A percentile compares a stretch with the other conserved stretches of the same genome.
phyloP scores from a whole-genome alignment of 2,329 filamentous ascomycete species.

The Penicillium sp. region DNA sequence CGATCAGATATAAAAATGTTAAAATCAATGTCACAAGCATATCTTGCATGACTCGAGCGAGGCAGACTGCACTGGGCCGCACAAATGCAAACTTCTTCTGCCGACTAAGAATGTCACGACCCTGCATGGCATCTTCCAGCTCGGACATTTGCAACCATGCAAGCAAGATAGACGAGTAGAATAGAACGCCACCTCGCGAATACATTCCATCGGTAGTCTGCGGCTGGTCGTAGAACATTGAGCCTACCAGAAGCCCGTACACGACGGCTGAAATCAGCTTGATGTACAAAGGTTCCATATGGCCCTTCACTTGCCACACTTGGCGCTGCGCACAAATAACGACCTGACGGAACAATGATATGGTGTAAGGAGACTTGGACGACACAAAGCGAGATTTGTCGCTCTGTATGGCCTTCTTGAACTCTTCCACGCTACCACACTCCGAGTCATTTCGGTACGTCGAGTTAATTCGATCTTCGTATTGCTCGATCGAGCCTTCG shows the following conservation, averaged over 20 bases:
- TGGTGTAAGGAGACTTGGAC: constrained; percentile 72
- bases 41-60: constrained; percentile 62
- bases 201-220: constrained; percentile 61
- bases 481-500: constrained; percentile 61
- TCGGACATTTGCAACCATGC: constrained; percentile 72
- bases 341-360: constrained; percentile 72
- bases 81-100: constrained; percentile 68
- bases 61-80: constrained; percentile 61
- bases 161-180: constrained; percentile 65
- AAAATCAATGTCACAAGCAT: constrained; percentile 58
- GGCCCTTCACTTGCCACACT: constrained; percentile 73
- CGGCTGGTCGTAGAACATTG: constrained; percentile 69
- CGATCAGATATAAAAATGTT: constrained; percentile 59
- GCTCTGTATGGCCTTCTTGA: constrained; percentile 64
- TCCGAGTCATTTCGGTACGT: constrained; percentile 50
- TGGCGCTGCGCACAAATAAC: constrained; percentile 63
- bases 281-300: constrained; percentile 70
- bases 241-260: constrained; percentile 71
- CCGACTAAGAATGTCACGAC: constrained; percentile 67
- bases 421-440: constrained; percentile 43
- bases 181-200: constrained; percentile 61
- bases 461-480: constrained; percentile 55
- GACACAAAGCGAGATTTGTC: constrained; percentile 57
- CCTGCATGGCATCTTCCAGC: constrained; percentile 73
- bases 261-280: constrained; percentile 74